Base-by-base conservation (phyloP, 345 rosid species). In the Isatis tinctoria region DNA sequence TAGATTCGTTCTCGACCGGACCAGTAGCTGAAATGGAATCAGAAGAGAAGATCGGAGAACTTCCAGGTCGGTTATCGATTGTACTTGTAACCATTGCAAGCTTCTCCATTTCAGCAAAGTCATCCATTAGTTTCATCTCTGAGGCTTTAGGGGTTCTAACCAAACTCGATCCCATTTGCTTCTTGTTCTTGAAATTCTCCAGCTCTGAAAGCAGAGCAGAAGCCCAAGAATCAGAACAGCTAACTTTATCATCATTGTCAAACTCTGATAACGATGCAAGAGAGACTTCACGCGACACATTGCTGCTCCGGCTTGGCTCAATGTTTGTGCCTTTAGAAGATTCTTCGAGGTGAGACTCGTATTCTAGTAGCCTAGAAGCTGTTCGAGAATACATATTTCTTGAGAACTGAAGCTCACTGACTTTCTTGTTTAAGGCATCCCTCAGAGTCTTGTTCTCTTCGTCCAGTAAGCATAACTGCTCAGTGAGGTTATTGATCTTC, bases 61-160 rank as follows among this genome's bases (percentile, higher is more conserved):
- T 82, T 72, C 62, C 81, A 30, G 81, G 77, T 68, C 78, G 81
- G 40, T 83, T 79, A 58, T 87, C 79, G 6, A 65, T 26, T 27
- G 74, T 68, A 44, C 74, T 84, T 27, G 91, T 79, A 73, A 80
- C 86, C 32, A 85, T 76, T 1, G 95, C 97, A 45, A 91, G 72
- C 60, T 82, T 90, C 82, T 95, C 99, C 97, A 95, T 95, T 83
- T 95, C 99, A 26, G 79, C 91, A 79, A 95, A 95, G 77, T 91
- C 99, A 72, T 95, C 96, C 99, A 91, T 88, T 76, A 95, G 83
- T 74, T 77, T 83, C 78, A 94, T 87, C 67, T 91, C 98, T 3
- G 85, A 75, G 80, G 86, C 87, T 74, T 86, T 89, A n/a, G 84
- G 78, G 14, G 80, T 78, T 85, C 77, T 82, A 26, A 64, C 63